Conservation (phyloP, 1,284 basidiomycete genomes). For the Austroboletus novae-zelandiae region DNA sequence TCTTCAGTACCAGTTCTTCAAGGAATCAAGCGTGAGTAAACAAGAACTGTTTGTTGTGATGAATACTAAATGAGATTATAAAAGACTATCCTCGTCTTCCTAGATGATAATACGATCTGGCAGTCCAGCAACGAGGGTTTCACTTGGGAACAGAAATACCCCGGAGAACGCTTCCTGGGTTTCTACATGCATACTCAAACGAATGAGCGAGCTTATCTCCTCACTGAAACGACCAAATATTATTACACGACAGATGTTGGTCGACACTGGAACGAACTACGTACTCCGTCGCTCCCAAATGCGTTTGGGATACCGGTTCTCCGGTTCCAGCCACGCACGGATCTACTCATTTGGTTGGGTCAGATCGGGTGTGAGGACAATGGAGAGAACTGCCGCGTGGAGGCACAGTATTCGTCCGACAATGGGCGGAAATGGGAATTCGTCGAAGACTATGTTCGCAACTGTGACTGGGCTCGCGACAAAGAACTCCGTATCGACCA, state of each 20-base stretch:
- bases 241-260: conserved; percentile 87
- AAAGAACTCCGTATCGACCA: conserved; percentile 76
- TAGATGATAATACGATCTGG: conserved; percentile 80
- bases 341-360: conserved; percentile 91
- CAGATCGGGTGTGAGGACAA: conserved; percentile 59
- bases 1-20: conserved; percentile 84
- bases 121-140: conserved; percentile 95
- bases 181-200: conserved; percentile 86
- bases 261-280: conserved; percentile 62
- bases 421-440: conserved; percentile 78
- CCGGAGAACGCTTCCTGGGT: conserved; percentile 68
- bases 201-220: conserved; percentile 83
- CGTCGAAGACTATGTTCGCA: conserved; percentile 85
- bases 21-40: conserved; percentile 57
- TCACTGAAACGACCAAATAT: conserved; percentile 67
- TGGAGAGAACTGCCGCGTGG: conserved; percentile 59
- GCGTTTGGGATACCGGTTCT: conserved; percentile 74
- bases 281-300: conserved; percentile 74
- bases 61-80: conserved; percentile 10
- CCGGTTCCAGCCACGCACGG: conserved; percentile 86
- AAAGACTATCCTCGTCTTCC: conserved; percentile 82
- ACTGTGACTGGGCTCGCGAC: conserved; percentile 92
- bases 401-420: conserved; percentile 72
- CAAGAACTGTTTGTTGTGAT: not conserved
- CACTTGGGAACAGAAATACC: conserved; percentile 74